Evolutionary conservation across 352 stramenopile species (phyloP).

Genomic region (Phytophthora constricta): DNA sequence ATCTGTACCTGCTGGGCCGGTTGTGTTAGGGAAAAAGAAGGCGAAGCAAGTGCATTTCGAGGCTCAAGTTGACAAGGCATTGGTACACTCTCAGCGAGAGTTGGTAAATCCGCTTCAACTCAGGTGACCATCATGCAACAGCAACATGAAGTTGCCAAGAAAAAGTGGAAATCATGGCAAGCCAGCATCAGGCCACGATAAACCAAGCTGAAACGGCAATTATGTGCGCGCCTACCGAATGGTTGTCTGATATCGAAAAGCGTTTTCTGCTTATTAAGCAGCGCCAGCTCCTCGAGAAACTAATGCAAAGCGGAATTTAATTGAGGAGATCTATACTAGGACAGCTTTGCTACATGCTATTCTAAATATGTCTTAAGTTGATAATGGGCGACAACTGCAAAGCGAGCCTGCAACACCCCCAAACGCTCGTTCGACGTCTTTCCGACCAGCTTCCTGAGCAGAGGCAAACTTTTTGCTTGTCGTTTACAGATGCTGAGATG

Average conservation of each 20-base stretch:
- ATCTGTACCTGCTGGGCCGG: no score
- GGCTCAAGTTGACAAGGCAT: conserved; percentile 7
- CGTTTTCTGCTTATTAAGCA: conserved; percentile 1
- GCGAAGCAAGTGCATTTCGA: conserved; percentile 12
- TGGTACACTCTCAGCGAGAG: conserved; percentile 12
- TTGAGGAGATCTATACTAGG: no score
- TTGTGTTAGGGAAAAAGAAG: neutral
- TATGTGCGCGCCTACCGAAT: conserved; percentile 4
- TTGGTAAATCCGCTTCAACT: neutral
- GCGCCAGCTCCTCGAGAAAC: neutral
- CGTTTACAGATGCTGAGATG: no score
- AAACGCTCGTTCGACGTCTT: no score
- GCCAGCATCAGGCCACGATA: neutral
- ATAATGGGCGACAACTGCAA: no score
- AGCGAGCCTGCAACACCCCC: no score
- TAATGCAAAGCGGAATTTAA: no score
- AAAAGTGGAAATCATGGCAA: conserved; percentile 7
- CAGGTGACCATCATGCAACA: conserved; percentile 18
- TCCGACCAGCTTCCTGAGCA: no score
- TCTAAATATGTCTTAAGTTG: no score
- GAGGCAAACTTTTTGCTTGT: no score
- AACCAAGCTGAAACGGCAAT: conserved; percentile 1
- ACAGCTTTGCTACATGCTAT: no score
- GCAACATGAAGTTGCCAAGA: conserved; percentile 12
- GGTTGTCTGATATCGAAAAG: conserved; percentile 5